Evolutionary conservation across 2,329 filamentous ascomycete genomes (phyloP).

Genomic region (Colletotrichum australisinense): DNA sequence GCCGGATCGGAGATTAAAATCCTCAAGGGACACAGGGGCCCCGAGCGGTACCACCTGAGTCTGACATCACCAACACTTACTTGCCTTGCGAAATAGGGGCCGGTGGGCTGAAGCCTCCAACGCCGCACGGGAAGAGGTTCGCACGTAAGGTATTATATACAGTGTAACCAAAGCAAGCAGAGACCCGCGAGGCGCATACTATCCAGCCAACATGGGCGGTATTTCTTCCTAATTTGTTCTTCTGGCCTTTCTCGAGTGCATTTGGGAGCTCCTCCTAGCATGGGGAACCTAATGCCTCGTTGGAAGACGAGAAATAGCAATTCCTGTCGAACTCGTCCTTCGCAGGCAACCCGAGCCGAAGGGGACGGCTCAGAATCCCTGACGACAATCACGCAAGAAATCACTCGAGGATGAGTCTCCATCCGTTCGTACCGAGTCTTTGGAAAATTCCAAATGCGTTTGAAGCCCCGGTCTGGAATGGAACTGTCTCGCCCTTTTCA

Average conservation of each 20-base stretch:
- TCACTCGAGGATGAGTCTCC: constrained; percentile 17
- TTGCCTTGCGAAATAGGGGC: background rate
- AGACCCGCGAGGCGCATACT: background rate
- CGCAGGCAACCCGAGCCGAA: background rate
- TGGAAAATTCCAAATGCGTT: constrained; percentile 30
- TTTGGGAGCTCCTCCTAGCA: background rate
- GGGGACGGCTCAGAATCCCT: constrained; percentile 11
- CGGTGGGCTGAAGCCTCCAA: background rate
- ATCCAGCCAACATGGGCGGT: background rate
- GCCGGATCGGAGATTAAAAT: constrained; percentile 29
- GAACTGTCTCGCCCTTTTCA: background rate
- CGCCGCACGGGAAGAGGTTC: background rate
- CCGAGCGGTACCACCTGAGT: constrained; percentile 19
- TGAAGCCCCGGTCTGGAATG: constrained; percentile 3
- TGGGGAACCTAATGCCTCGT: no score
- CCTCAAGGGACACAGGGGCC: background rate
- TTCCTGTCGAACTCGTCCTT: background rate
- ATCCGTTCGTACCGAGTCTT: constrained; percentile 33
- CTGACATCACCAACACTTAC: constrained; percentile 5
- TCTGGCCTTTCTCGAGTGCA: background rate
- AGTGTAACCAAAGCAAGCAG: background rate
- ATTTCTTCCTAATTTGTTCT: background rate
- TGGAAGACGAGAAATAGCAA: background rate
- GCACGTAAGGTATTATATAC: background rate
- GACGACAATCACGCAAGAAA: constrained; percentile 26